A percentile compares a stretch with the other conserved stretches of the same genome.
Conservation (phyloP, 108 stramenopile species). For the Cyclotella baltica region DNA sequence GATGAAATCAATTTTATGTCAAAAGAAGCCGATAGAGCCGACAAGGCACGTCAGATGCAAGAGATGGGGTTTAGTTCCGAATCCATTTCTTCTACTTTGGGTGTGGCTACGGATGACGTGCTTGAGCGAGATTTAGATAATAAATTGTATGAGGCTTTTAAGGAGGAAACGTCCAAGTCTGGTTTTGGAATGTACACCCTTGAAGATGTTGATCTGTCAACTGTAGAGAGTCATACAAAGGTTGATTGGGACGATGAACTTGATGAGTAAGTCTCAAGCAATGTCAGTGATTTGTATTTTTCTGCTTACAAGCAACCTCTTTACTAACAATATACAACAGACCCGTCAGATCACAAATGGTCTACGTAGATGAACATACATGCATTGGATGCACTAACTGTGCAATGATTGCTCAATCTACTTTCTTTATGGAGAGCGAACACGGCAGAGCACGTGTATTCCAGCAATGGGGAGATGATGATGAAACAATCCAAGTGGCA, state of each 20-base stretch:
- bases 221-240: conserved; percentile 75
- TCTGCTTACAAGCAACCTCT: too few species aligned
- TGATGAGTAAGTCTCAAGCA: too few species aligned
- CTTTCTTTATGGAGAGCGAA: conserved; percentile 94
- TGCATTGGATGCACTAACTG: conserved; percentile 95
- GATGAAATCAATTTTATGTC: conserved; percentile 81
- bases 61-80: conserved; percentile 79
- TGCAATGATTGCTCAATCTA: conserved; percentile 86
- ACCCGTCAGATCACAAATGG: conserved; percentile 82
- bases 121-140: conserved; percentile 66
- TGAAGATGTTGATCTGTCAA: conserved; percentile 64
- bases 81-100: conserved; percentile 71
- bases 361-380: conserved; percentile 93
- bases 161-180: conserved; percentile 56
- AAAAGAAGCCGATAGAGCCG: conserved; percentile 79
- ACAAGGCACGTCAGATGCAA: conserved; percentile 85
- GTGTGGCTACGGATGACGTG: conserved; percentile 66
- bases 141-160: conserved; percentile 62
- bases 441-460: conserved; percentile 91
- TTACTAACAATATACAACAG: too few species aligned
- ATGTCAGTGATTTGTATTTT: too few species aligned
- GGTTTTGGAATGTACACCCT: conserved; percentile 56
- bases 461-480: conserved; percentile 93
- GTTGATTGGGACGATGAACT: conserved; percentile 78
- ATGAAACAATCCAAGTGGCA: conserved; percentile 84